Conservation (phyloP, 768 basidiomycete genomes). For the Suillus spraguei region DNA sequence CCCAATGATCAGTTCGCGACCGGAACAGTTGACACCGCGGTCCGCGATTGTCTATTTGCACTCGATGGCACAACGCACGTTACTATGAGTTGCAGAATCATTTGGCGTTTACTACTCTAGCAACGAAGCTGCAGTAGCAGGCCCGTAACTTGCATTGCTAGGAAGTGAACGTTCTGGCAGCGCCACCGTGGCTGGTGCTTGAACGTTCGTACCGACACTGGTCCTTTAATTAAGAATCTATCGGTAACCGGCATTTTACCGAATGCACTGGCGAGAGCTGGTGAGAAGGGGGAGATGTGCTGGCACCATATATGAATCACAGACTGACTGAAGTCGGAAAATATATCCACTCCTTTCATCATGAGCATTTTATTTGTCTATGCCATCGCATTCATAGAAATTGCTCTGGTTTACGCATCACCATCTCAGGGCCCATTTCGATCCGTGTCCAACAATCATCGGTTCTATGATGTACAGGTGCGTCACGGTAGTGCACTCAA, state of each 20-base stretch:
- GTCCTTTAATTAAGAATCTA: slow-evolving; percentile 13
- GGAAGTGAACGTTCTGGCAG: not conserved
- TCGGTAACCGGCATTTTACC: not conserved
- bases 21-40: not conserved
- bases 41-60: not conserved
- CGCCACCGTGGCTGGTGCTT: not conserved
- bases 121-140: not conserved
- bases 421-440: slow-evolving; percentile 31
- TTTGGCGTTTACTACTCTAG: not conserved
- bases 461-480: slow-evolving; percentile 57
- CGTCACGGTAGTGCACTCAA: slow-evolving; percentile 6
- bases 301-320: not conserved
- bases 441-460: slow-evolving; percentile 16
- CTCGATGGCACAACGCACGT: not conserved
- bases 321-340: not conserved
- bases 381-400: slow-evolving; percentile 9
- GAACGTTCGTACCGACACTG: slow-evolving; percentile 34
- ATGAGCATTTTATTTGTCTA: slow-evolving; percentile 14
- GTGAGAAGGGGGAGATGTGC: not conserved
- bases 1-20: not conserved
- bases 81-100: not conserved
- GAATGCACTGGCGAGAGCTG: not conserved
- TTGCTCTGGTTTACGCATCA: slow-evolving; percentile 23
- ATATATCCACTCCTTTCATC: not conserved
- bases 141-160: not conserved